Evolutionary conservation across 257 asterid species (phyloP), one percentile per base, ranked within the genome.

Genomic region (Scutellaria barbata): DNA sequence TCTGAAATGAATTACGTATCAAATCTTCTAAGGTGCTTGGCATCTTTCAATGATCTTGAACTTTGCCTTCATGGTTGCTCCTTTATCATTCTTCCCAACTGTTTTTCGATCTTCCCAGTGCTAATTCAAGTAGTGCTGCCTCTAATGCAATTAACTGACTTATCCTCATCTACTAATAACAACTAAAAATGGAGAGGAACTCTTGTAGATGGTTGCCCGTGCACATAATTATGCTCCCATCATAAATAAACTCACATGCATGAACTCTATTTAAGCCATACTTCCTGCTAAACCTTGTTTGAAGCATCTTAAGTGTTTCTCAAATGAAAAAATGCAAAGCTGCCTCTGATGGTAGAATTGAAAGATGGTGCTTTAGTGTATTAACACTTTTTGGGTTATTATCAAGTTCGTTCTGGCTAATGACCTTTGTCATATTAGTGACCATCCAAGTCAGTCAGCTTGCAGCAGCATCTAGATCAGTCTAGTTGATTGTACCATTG

Each of bases 391-490:
- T 3, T 30, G 35, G n/a, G 4, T 30, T 30, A 30, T 30, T 30
- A 3, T 30, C 35, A 30, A 30, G 35, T 2, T 30, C 2, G 35
- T 30, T 30, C 35, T 30, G 35, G 35, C 3, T 30, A 30, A 30
- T 30, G 5, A 30, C 5, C 35, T 30, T 22, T 22, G 5, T 30
- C 35, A 2, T 30, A 30, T 30, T 30, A 30, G 3, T 50, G 14
- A 9, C 20, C 17, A 16, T 16, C 52, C 40, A 16, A 68, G 73
- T 51, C 40, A 39, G 43, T 12, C 53, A 68, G 10, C 73, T 9
- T 35, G 53, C 39, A 6, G 43, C 33, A 40, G 40, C 25, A 18
- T 68, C 10, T 39, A 13, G 61, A 50, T 62, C 43, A 45, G 47
- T 33, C 13, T 48, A 3, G 13, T 60, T 62, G 33, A 16, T 72